Conservation (phyloP, 2,329 filamentous ascomycete genomes). For the Stemphylium lycopersici region DNA sequence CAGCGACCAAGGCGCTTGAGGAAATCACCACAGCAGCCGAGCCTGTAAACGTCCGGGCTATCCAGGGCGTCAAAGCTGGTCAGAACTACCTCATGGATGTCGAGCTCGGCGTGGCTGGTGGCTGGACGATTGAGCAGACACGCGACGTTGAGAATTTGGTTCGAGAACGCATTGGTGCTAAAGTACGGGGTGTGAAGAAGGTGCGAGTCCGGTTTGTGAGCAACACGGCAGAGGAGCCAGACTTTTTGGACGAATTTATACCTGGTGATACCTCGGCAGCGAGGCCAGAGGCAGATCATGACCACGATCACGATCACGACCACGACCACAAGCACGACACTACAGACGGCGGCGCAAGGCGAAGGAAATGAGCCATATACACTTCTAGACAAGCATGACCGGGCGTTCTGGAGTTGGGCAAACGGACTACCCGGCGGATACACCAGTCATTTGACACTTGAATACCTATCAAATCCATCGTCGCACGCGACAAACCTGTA, state of each 20-base stretch:
- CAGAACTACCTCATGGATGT: constrained; percentile 96
- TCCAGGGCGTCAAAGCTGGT: constrained; percentile 91
- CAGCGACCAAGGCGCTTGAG: constrained; percentile 53
- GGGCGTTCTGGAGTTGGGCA: constrained; percentile 33
- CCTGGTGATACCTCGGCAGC: constrained; percentile 35
- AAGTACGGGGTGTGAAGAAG: constrained; percentile 82
- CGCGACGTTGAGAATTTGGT: constrained; percentile 74
- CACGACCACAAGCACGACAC: constrained; percentile 34
- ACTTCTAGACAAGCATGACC: constrained; percentile 24
- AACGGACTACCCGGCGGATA: constrained; percentile 25
- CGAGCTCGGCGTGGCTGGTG: constrained; percentile 78
- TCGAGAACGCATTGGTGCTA: constrained; percentile 72
- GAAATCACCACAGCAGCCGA: constrained; percentile 54
- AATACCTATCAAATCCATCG: constrained; percentile 2
- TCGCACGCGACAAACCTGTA: neutral
- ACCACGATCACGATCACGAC: constrained; percentile 33
- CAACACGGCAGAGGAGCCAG: constrained; percentile 62
- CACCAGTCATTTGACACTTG: constrained; percentile 7
- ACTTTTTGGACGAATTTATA: constrained; percentile 73
- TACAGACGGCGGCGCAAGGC: constrained; percentile 25
- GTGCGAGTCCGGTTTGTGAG: constrained; percentile 84
- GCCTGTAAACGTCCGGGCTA: constrained; percentile 74
- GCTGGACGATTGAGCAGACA: constrained; percentile 76
- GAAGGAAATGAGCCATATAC: constrained; percentile 30
- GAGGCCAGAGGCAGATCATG: constrained; percentile 37